A percentile compares a stretch with the other conserved stretches of the same genome.
Conservation (phyloP, 768 basidiomycete genomes). For the Mycena polygramma region DNA sequence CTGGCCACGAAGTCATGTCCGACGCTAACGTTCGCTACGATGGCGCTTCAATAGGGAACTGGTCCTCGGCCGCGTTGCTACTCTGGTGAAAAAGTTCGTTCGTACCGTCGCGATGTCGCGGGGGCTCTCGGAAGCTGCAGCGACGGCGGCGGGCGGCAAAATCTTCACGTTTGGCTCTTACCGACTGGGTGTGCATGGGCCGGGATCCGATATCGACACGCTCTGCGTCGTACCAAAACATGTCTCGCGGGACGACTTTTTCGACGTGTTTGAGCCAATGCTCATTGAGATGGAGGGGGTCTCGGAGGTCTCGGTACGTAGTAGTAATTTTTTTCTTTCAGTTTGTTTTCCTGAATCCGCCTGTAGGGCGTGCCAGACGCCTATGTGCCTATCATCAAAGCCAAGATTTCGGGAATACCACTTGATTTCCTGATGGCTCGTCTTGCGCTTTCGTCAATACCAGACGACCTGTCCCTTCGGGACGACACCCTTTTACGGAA, state of each 20-base stretch:
- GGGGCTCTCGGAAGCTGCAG: slow-evolving; percentile 90
- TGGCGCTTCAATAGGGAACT: slow-evolving; percentile 75
- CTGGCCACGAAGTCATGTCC: slow-evolving; percentile 12
- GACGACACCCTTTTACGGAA: slow-evolving; percentile 94
- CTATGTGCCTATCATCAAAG: slow-evolving; percentile 95
- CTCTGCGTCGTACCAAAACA: slow-evolving; percentile 97
- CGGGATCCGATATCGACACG: slow-evolving; percentile 98
- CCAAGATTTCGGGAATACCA: slow-evolving; percentile 91
- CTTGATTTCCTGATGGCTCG: slow-evolving; percentile 96
- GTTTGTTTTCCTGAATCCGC: slow-evolving; percentile 5
- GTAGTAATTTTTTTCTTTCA: slow-evolving; percentile 1
- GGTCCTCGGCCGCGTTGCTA: slow-evolving; percentile 90
- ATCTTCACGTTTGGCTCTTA: slow-evolving; percentile 99
- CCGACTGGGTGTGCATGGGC: slow-evolving; percentile 96
- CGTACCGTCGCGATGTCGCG: slow-evolving; percentile 80
- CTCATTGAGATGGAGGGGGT: slow-evolving; percentile 86
- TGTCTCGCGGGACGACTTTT: slow-evolving; percentile 96
- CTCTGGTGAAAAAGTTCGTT: slow-evolving; percentile 94
- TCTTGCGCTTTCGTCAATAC: slow-evolving; percentile 87
- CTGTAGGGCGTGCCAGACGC: slow-evolving; percentile 94
- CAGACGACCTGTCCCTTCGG: slow-evolving; percentile 89
- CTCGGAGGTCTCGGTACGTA: slow-evolving; percentile 88
- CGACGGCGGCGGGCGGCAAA: slow-evolving; percentile 93
- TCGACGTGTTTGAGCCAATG: slow-evolving; percentile 91
- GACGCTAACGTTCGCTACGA: slow-evolving; percentile 33